Conservation (phyloP, 1,284 basidiomycete species). For the Boletellus deceptivus region DNA sequence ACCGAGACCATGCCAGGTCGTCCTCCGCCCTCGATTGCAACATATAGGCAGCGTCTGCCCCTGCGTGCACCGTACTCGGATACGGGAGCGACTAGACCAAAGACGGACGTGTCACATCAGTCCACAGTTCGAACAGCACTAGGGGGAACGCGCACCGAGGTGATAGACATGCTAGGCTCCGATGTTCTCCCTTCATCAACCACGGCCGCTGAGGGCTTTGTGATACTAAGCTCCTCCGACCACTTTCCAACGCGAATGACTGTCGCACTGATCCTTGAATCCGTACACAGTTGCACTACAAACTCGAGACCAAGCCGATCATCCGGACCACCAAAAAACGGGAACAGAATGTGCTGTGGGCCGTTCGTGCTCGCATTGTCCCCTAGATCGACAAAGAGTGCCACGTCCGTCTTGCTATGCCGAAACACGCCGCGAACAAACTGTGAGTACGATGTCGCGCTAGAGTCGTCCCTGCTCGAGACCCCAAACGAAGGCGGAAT, state of each 20-base stretch:
- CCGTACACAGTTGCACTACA: conserved; percentile 77
- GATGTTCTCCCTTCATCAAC: conserved; percentile 26
- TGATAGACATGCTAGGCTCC: background rate
- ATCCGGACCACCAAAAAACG: conserved; percentile 95
- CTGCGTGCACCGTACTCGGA: conserved; percentile 68
- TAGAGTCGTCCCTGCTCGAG: conserved; percentile 32
- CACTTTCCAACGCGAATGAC: conserved; percentile 47
- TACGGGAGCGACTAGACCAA: conserved; percentile 43
- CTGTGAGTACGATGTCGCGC: conserved; percentile 63
- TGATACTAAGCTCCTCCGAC: conserved; percentile 19
- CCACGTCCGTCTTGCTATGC: conserved; percentile 69
- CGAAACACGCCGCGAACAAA: conserved; percentile 84
- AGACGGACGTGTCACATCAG: conserved; percentile 26
- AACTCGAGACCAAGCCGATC: conserved; percentile 86
- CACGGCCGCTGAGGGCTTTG: conserved; percentile 22
- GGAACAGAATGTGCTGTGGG: conserved; percentile 75
- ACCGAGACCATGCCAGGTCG: conserved; percentile 62
- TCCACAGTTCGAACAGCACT: conserved; percentile 40
- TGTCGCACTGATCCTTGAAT: conserved; percentile 68
- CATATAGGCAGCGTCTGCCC: conserved; percentile 57
- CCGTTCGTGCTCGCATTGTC: conserved; percentile 35
- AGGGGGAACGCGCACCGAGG: conserved; percentile 33
- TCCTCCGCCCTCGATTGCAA: conserved; percentile 76
- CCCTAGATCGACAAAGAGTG: conserved; percentile 76
- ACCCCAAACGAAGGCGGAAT: conserved; percentile 45